Conservation (phyloP, 73 alveolate genomes). For the Symbiodinium natans region DNA sequence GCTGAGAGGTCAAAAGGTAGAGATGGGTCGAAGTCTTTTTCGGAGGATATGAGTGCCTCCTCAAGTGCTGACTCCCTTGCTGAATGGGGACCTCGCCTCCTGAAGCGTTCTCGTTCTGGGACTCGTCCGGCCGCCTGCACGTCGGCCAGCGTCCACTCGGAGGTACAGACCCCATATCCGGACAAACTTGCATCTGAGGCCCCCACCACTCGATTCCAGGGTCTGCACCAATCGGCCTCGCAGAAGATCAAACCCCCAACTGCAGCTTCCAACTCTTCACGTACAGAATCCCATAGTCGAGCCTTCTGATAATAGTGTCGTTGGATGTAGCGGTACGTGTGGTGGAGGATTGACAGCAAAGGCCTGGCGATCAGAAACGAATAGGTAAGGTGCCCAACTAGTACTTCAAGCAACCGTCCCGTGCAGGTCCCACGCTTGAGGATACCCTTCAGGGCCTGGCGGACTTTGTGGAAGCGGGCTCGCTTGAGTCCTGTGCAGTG, state of each 20-base stretch:
- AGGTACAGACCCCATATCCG: slow-evolving; percentile 29
- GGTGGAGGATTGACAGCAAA: not conserved
- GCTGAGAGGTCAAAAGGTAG: too few species aligned
- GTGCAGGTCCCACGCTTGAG: not conserved
- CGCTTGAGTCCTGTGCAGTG: not conserved
- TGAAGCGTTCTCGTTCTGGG: not conserved
- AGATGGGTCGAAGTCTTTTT: too few species aligned
- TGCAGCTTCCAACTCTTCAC: not conserved
- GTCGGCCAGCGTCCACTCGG: not conserved
- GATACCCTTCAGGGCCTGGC: not conserved
- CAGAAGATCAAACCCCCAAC: not conserved
- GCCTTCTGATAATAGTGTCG: not conserved
- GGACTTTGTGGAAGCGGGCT: not conserved
- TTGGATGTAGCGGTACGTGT: not conserved
- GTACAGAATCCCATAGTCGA: not conserved
- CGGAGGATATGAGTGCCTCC: too few species aligned
- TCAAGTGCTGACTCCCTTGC: not conserved
- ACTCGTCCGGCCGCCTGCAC: not conserved
- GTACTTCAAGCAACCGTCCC: not conserved
- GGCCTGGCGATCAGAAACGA: not conserved
- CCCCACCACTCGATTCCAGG: slow-evolving; percentile 1
- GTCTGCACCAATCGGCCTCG: not conserved
- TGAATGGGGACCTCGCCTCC: not conserved
- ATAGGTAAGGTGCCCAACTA: slow-evolving; percentile 5
- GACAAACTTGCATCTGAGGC: not conserved